Evolutionary conservation across 768 basidiomycete genomes (phyloP).

Genomic region (Mycena leptocephala): DNA sequence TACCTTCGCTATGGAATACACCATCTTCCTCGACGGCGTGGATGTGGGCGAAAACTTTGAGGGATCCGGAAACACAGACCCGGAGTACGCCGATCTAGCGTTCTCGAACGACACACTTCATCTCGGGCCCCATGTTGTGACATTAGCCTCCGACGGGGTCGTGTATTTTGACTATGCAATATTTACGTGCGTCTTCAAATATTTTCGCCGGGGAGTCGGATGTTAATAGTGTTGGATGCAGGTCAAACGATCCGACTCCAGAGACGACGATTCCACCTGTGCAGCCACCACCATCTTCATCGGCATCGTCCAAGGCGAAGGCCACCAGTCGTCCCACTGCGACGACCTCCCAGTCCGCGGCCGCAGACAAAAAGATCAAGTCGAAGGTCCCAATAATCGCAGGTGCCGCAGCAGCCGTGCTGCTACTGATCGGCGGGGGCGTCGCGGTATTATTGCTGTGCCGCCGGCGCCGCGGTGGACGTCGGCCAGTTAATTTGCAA

Average conservation of each 20-base stretch:
- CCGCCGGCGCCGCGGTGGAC: background rate
- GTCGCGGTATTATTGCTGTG: background rate
- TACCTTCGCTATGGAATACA: conserved; percentile 1
- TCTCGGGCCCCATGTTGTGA: conserved; percentile 3
- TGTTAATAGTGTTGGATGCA: background rate
- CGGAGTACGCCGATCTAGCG: conserved; percentile 20
- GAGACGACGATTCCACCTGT: too few species aligned
- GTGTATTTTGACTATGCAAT: conserved; percentile 31
- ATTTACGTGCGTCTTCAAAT: conserved; percentile 33
- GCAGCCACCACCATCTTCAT: background rate
- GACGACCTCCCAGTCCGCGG: background rate
- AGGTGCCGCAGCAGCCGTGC: conserved; percentile 9
- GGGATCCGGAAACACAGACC: too few species aligned
- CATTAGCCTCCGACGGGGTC: background rate
- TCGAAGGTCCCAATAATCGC: conserved; percentile 8
- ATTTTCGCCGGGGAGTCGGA: too few species aligned
- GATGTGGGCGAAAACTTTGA: background rate
- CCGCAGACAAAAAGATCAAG: background rate
- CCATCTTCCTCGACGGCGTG: conserved; percentile 17
- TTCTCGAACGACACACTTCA: background rate
- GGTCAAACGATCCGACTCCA: too few species aligned
- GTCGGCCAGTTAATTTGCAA: background rate
- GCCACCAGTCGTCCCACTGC: background rate
- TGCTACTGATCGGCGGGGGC: background rate
- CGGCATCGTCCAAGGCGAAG: background rate